phyloP scores from a whole-genome alignment of 352 stramenopile genomes.

The Aphanomyces invadans region DNA sequence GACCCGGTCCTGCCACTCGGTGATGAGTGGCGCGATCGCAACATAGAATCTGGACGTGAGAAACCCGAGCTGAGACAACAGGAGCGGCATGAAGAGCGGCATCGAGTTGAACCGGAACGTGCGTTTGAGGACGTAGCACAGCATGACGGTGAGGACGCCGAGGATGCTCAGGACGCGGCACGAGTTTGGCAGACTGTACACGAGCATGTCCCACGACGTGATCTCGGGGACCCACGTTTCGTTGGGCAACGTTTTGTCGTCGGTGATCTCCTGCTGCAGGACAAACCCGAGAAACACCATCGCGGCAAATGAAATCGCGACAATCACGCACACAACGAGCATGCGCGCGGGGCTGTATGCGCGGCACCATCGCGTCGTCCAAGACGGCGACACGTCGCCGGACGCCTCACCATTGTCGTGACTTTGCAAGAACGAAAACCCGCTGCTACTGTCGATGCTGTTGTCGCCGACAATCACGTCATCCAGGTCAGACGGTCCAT shows the following conservation, averaged over 20 bases:
- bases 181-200: conserved; percentile 16
- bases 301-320: neutral
- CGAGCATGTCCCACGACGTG: neutral
- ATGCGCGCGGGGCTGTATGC: neutral
- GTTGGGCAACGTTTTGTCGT: neutral
- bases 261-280: neutral
- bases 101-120: conserved; percentile 21
- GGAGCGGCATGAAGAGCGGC: conserved; percentile 14
- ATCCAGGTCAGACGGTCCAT: too few relatives aligned
- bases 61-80: conserved; percentile 16
- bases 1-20: neutral
- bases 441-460: neutral
- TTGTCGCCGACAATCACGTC: too few relatives aligned
- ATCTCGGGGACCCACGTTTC: neutral
- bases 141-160: neutral
- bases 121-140: conserved; percentile 13
- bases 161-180: conserved; percentile 18
- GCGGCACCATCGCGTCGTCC: neutral
- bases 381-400: neutral
- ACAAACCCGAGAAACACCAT: neutral
- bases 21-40: neutral
- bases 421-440: conserved; percentile 17
- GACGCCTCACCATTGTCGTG: neutral
- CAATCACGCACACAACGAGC: neutral
- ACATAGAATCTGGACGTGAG: conserved; percentile 9